A percentile compares a stretch with the other conserved stretches of the same genome.
These are phyloP conservation scores for Podospora pseudoanserina DNA, from an alignment of 495 filamentous ascomycete species.

Conservation along the genomic window DNA sequence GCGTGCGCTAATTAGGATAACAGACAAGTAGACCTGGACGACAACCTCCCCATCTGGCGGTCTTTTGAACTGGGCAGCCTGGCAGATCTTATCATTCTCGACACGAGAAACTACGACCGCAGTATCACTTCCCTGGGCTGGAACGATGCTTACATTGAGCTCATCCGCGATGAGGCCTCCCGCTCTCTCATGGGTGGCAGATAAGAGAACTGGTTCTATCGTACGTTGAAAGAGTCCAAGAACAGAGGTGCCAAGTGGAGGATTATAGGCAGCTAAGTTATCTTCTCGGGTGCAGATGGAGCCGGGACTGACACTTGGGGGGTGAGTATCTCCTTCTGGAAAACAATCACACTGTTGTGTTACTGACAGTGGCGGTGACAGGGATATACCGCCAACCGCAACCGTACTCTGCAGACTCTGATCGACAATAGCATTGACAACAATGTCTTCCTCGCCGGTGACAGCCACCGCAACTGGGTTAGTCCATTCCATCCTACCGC, in stretches of 20 bases:
- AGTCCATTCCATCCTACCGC: slow-evolving; percentile 51
- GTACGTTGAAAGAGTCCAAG: slow-evolving; percentile 46
- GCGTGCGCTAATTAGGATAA: slow-evolving; percentile 19
- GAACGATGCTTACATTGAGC: slow-evolving; percentile 55
- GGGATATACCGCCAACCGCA: slow-evolving; percentile 58
- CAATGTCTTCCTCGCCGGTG: slow-evolving; percentile 60
- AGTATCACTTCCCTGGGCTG: slow-evolving; percentile 46
- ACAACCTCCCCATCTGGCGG: slow-evolving; percentile 64
- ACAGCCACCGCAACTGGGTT: slow-evolving; percentile 60
- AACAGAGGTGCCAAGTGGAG: slow-evolving; percentile 56
- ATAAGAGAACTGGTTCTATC: slow-evolving; percentile 65
- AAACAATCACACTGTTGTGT: background rate
- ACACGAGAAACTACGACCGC: slow-evolving; percentile 62
- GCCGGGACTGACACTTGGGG: slow-evolving; percentile 30
- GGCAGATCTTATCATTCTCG: slow-evolving; percentile 62
- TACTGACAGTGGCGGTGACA: slow-evolving; percentile 30
- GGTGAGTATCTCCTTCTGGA: background rate
- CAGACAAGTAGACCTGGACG: slow-evolving; percentile 61
- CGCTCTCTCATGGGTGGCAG: slow-evolving; percentile 57
- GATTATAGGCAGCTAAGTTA: slow-evolving; percentile 59
- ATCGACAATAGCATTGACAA: slow-evolving; percentile 57
- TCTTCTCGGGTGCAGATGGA: slow-evolving; percentile 50
- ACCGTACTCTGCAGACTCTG: slow-evolving; percentile 57
- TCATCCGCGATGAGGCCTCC: slow-evolving; percentile 55
- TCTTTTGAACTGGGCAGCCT: slow-evolving; percentile 58